Evolutionary conservation across 2,329 filamentous ascomycete genomes (phyloP), one percentile per base, ranked within the genome.

Genomic region (Colletotrichum tabaci): DNA sequence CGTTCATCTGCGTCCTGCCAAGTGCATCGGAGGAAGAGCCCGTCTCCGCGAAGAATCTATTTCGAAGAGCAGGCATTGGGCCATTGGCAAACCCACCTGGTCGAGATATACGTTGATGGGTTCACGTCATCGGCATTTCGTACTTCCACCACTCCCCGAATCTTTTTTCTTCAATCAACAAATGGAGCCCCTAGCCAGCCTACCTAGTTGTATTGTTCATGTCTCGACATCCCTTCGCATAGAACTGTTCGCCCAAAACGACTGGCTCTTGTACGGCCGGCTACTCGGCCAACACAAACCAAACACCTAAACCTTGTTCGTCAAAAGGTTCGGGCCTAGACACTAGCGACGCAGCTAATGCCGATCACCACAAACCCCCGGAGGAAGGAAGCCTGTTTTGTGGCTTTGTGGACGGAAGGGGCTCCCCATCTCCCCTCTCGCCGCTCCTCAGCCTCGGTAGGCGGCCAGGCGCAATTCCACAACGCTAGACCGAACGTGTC

Each of bases 261-360:
- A 66, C 53, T 69, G 46, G 66, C 21, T 35, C 52, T 40, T 23
- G 46, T 58, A 64, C 61, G 61, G 38, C 21, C 61, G 61, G 38
- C 21, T 16, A 35, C 30, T n/a, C 9, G 9, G 26, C 15, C 52
- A 13, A 56, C 30, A n/a, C 30, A n/a, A 26, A 4, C 16, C 35
- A 44, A 16, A 13, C 44, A 63, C 23, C 38, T 26, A n/a, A 44
- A 52, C 53, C 35, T 38, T 30, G 26, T 42, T 38, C 44, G 52
- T 53, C 38, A 40, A 30, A 44, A 35, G 42, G 46, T 38, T 57
- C 44, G 55, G 66, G 23, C 23, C 10, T 18, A 35, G 44, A 46
- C 64, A 71, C 68, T 71, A 71, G 64, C 50, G 65, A 35, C 35
- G 35, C 67, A 38, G 64, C 57, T 71, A 63, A 62, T 71, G 68